Evolutionary conservation across 2,329 filamentous ascomycete genomes (phyloP), one percentile per base, ranked within the genome.

Genomic region (Bipolaris sorokiniana): DNA sequence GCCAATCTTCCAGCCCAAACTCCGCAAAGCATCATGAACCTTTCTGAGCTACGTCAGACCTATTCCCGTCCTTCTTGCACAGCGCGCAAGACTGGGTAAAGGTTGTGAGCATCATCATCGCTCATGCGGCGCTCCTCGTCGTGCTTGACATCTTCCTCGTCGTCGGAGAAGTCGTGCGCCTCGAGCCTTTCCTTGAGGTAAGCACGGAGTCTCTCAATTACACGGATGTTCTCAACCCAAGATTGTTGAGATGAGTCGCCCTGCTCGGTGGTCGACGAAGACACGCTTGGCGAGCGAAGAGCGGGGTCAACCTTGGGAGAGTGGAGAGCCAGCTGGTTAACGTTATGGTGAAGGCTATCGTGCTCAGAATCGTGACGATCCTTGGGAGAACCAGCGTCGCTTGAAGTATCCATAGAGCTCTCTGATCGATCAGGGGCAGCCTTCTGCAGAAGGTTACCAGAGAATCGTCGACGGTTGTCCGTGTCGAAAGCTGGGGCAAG

Each of bases 201-300:
- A 18, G 81, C 80, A 41, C 86, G 80, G 34, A 88, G 79, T 48
- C 81, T 80, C 74, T 88, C 86, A 28, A 88, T 84, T 9, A 86
- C 80, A n/a, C 86, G 83, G 52, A 87, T 84, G 73, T 87, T 87
- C 70, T 87, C 84, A 9, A 88, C 82, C 86, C 86, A 88, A 5
- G 75, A 75, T 62, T 84, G 81, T 59, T 85, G 82, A 9, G 69
- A 71, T 7, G 64, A 63, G 18, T 76, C 73, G 18, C 66, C 65
- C 51, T 72, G 71, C 57, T 76, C 74, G 20, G 70, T 74, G 15
- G 71, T 56, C 31, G 76, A 74, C 2, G 75, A 77, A 7, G 70
- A 68, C 31, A 75, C 67, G 52, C 75, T 77, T 15, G 76, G 76
- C 28, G 75, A 77, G 51, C 76, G 73, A 31, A 76, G 63, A 15